Evolutionary conservation across 768 basidiomycete species (phyloP).

Genomic region (Lactifluus hygrophoroides): DNA sequence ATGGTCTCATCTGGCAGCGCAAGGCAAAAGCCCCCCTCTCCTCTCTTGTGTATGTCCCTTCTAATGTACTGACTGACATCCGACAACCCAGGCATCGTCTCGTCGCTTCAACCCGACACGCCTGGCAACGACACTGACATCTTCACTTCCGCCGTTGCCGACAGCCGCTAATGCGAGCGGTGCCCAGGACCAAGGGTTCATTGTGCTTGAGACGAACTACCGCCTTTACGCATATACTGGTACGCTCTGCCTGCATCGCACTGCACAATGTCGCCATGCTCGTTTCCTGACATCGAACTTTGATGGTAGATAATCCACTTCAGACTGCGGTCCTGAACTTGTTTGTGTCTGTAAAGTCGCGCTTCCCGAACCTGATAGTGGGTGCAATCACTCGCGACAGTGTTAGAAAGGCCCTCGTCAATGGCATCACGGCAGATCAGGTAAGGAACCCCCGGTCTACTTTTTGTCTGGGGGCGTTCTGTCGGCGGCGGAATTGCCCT

Average conservation of each 20-base stretch:
- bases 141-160: constrained; percentile 74
- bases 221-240: constrained; percentile 97
- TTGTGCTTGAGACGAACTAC: constrained; percentile 97
- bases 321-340: constrained; percentile 94
- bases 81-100: constrained; percentile 47
- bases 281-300: constrained; percentile 8
- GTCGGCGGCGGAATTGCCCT: neutral
- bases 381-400: constrained; percentile 93
- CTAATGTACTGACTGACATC: neutral
- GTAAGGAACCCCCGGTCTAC: constrained; percentile 38
- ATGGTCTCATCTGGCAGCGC: constrained; percentile 87
- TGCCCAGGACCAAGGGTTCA: constrained; percentile 73
- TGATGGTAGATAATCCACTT: constrained; percentile 72
- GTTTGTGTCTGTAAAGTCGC: constrained; percentile 85
- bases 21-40: constrained; percentile 47
- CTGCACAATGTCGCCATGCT: neutral
- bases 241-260: constrained; percentile 27
- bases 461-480: neutral
- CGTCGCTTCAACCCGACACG: constrained; percentile 90
- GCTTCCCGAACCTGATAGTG: constrained; percentile 96
- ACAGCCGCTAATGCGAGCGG: constrained; percentile 47
- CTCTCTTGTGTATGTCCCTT: neutral
- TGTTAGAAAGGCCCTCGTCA: constrained; percentile 86
- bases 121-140: constrained; percentile 88
- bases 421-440: constrained; percentile 96